These are phyloP conservation scores for Dryadomyces quercivorus DNA, from an alignment of 2,329 filamentous ascomycete species.

Conservation along the genomic window DNA sequence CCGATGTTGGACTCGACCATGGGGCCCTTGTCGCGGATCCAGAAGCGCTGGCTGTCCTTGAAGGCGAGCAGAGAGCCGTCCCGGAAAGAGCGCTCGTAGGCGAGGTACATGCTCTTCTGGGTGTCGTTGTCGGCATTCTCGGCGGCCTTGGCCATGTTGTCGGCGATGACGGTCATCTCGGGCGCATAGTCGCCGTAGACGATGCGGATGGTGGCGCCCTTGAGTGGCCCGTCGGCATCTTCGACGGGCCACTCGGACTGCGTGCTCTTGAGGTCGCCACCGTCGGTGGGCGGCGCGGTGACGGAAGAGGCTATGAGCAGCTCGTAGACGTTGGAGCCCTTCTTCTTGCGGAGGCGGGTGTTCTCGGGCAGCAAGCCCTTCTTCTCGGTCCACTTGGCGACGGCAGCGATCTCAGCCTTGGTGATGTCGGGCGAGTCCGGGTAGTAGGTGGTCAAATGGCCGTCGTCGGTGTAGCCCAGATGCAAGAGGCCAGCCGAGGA, in stretches of 20 bases:
- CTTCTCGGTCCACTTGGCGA: conserved; percentile 61
- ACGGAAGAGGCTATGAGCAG: conserved; percentile 62
- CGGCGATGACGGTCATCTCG: conserved; percentile 57
- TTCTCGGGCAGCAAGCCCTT: conserved; percentile 62
- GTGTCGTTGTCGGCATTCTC: conserved; percentile 61
- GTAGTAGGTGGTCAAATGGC: conserved; percentile 74
- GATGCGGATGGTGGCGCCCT: conserved; percentile 57
- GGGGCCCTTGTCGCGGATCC: conserved; percentile 75
- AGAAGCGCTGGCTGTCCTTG: conserved; percentile 68
- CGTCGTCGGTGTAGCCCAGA: conserved; percentile 60
- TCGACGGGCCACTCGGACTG: conserved; percentile 47
- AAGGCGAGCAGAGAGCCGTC: conserved; percentile 64
- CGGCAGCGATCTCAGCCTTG: conserved; percentile 58
- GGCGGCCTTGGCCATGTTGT: conserved; percentile 55
- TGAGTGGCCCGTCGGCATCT: conserved; percentile 45
- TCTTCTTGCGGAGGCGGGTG: conserved; percentile 58
- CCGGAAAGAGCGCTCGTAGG: conserved; percentile 65
- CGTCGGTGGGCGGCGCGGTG: conserved; percentile 43
- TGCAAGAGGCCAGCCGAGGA: conserved; percentile 55
- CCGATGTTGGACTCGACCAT: conserved; percentile 71
- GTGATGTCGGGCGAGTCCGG: conserved; percentile 64
- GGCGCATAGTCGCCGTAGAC: conserved; percentile 63
- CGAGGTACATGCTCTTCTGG: conserved; percentile 59
- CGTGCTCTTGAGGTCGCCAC: conserved; percentile 54
- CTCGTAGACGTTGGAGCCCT: conserved; percentile 44